These are phyloP conservation scores for Anastatica hierochuntica DNA, from an alignment of 345 rosid genomes.

Conservation along the genomic window DNA sequence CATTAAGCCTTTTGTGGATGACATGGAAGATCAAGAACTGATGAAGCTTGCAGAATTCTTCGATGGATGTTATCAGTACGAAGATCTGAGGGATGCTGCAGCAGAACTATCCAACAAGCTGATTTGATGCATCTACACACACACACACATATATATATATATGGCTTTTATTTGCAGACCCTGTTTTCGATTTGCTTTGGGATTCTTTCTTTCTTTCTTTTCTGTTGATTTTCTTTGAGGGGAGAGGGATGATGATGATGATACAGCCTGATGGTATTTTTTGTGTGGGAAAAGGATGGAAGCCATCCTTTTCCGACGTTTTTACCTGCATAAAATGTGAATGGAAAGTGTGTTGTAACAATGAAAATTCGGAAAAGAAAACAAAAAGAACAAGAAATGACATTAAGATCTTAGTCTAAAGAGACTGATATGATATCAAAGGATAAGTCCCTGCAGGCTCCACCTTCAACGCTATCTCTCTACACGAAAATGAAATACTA, in stretches of 20 bases:
- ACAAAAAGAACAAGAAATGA: not conserved
- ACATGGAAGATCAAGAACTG: slow-evolving; percentile 49
- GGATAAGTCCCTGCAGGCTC: no score
- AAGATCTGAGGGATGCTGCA: slow-evolving; percentile 71
- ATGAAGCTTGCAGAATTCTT: slow-evolving; percentile 50
- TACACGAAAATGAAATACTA: no score
- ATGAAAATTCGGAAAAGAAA: not conserved
- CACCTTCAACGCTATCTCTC: no score
- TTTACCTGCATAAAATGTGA: slow-evolving; percentile 12
- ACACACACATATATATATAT: not conserved
- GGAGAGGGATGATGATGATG: not conserved
- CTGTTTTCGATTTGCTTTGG: not conserved
- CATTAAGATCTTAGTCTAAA: not conserved
- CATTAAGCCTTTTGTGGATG: slow-evolving; percentile 49
- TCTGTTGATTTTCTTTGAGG: slow-evolving; percentile 5
- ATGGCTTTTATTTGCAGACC: no score
- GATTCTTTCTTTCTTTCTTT: not conserved
- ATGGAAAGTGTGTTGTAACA: slow-evolving; percentile 1
- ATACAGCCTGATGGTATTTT: not conserved
- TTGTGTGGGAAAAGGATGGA: slow-evolving; percentile 15
- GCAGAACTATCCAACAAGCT: slow-evolving; percentile 22
- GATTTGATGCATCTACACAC: no score
- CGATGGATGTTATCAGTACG: slow-evolving; percentile 37
- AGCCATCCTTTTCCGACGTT: slow-evolving; percentile 13
- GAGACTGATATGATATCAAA: not conserved